Percentiles rank a stretch among this genome's conserved stretches.
Conservation (phyloP, 768 basidiomycete species). For the Mycena floridula region DNA sequence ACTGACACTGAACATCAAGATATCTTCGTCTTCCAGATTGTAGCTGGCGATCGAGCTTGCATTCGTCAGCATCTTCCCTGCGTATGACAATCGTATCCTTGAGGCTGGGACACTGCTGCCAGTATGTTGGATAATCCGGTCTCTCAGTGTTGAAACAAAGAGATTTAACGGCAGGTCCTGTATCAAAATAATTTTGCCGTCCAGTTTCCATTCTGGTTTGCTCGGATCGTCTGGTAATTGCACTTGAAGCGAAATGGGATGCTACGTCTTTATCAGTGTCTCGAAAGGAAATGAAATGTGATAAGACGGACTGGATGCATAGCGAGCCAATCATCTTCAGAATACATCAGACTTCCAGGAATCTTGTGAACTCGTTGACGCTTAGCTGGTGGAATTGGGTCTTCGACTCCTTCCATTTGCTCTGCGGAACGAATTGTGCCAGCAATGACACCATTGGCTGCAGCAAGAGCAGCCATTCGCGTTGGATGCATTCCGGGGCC, state of each 20-base stretch:
- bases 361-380: constrained; percentile 82
- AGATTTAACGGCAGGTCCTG: constrained; percentile 80
- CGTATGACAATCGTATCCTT: constrained; percentile 72
- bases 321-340: constrained; percentile 84
- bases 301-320: constrained; percentile 68
- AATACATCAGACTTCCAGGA: constrained; percentile 77
- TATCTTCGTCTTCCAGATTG: constrained; percentile 90
- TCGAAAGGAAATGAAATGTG: constrained; percentile 2
- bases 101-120: constrained; percentile 79
- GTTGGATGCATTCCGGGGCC: constrained; percentile 63
- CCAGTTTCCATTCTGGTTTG: constrained; percentile 91
- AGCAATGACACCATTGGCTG: constrained; percentile 42
- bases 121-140: constrained; percentile 75
- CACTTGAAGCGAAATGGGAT: constrained; percentile 80
- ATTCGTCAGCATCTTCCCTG: constrained; percentile 85
- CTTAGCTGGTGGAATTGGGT: constrained; percentile 78
- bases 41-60: constrained; percentile 76
- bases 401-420: constrained; percentile 64
- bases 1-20: constrained; percentile 70
- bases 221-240: constrained; percentile 79
- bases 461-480: constrained; percentile 54
- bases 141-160: constrained; percentile 83
- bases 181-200: constrained; percentile 73
- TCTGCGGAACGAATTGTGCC: constrained; percentile 79
- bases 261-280: constrained; percentile 28